Evolutionary conservation across 164 flowering plant genomes (phyloP).

Genomic region (Saururus chinensis): DNA sequence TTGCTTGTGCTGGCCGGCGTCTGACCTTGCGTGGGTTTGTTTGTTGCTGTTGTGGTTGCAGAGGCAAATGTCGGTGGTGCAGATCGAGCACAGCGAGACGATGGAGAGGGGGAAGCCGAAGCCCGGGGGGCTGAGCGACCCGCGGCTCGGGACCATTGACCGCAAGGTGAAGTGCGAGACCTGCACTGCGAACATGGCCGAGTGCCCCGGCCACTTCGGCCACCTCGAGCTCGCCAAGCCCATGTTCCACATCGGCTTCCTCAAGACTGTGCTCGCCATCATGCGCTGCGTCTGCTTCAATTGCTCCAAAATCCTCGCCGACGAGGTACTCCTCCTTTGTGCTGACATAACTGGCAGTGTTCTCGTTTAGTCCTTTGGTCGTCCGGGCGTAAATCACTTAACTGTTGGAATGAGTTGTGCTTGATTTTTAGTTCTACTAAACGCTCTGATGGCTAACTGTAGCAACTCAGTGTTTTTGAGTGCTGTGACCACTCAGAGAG

Average conservation of each 20-base stretch:
- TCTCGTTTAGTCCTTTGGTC: too few relatives aligned
- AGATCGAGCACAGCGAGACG: slow-evolving; percentile 88
- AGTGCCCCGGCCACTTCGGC: slow-evolving; percentile 98
- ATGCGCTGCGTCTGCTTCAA: slow-evolving; percentile 96
- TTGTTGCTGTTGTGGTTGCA: slow-evolving; percentile 18
- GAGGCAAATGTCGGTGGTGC: slow-evolving; percentile 99
- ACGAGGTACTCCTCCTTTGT: slow-evolving; percentile 44
- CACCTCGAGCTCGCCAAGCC: slow-evolving; percentile 98
- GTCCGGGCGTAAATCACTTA: too few relatives aligned
- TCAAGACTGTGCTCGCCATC: slow-evolving; percentile 81
- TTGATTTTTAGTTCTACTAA: too few relatives aligned
- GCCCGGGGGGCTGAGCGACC: slow-evolving; percentile 73
- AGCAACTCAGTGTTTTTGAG: too few relatives aligned
- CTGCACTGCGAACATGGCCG: slow-evolving; percentile 95
- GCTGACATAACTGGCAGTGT: too few relatives aligned
- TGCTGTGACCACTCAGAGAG: background rate
- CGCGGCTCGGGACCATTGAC: slow-evolving; percentile 86
- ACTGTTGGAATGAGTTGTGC: too few relatives aligned
- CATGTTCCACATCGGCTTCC: slow-evolving; percentile 90
- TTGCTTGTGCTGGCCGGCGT: background rate
- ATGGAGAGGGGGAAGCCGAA: slow-evolving; percentile 96
- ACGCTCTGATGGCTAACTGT: background rate
- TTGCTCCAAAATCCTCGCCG: slow-evolving; percentile 87
- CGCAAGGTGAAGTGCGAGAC: slow-evolving; percentile 96
- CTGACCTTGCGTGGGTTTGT: background rate